Evolutionary conservation across 208 protist species (phyloP).

Genomic region (Trypanosoma avium): DNA sequence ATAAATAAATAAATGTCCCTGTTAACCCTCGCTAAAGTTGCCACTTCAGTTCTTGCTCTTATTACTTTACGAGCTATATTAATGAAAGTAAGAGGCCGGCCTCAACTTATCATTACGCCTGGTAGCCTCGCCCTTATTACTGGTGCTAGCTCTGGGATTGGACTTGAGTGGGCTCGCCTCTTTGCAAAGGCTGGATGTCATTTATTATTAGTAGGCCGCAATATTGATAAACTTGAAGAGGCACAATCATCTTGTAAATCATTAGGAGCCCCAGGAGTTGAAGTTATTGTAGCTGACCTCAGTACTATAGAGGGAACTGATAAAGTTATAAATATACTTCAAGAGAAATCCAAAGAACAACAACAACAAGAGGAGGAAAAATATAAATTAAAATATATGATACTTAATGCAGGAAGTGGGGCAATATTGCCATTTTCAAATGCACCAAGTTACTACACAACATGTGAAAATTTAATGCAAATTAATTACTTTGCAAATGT

Average conservation of each 20-base stretch:
- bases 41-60: constrained; percentile 21
- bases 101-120: constrained; percentile 28
- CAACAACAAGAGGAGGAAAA: not conserved
- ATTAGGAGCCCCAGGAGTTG: constrained; percentile 46
- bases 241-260: constrained; percentile 40
- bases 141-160: constrained; percentile 69
- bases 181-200: constrained; percentile 53
- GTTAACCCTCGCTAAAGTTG: too few species aligned
- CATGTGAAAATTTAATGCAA: constrained; percentile 73
- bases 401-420: constrained; percentile 82
- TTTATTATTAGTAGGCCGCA: constrained; percentile 77
- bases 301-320: constrained; percentile 38
- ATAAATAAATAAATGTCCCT: too few species aligned
- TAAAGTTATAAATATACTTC: constrained; percentile 29
- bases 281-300: constrained; percentile 67
- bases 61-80: constrained; percentile 30
- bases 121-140: constrained; percentile 76
- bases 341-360: not conserved
- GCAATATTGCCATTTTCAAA: constrained; percentile 70
- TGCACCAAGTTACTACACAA: constrained; percentile 44
- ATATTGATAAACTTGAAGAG: constrained; percentile 33
- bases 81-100: constrained; percentile 20
- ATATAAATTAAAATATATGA: constrained; percentile 62
- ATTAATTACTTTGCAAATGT: constrained; percentile 90
- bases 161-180: constrained; percentile 61